Evolutionary conservation across 371 early-diverging fungal species (phyloP).

Genomic region (Blastocladiella emersonii): DNA sequence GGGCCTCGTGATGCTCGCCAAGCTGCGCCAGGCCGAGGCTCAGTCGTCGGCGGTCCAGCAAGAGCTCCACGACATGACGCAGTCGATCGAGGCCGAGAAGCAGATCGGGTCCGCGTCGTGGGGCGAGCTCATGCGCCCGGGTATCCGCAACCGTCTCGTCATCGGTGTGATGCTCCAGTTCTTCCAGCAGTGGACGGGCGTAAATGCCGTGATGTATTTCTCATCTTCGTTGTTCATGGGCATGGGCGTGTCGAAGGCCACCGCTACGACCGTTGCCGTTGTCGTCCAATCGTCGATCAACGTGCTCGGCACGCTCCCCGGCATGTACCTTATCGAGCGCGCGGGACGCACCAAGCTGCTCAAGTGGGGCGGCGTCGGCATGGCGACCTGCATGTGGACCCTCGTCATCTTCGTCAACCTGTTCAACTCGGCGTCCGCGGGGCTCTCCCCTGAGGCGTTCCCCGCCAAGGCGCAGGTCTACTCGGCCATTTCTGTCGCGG

Average conservation of each 20-base stretch:
- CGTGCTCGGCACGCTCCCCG: slow-evolving; percentile 30
- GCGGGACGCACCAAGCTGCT: slow-evolving; percentile 26
- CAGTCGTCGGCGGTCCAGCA: slow-evolving; percentile 34
- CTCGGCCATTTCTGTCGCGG: too few relatives aligned
- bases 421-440: not conserved
- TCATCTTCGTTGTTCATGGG: too few relatives aligned
- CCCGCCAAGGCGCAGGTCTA: too few relatives aligned
- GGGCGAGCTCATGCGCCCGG: slow-evolving; percentile 47
- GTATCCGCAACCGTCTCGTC: slow-evolving; percentile 39
- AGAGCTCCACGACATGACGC: slow-evolving; percentile 60
- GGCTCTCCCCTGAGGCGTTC: too few relatives aligned
- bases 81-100: slow-evolving; percentile 45
- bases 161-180: slow-evolving; percentile 54
- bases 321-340: slow-evolving; percentile 29
- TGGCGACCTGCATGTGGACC: slow-evolving; percentile 11
- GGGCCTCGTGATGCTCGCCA: slow-evolving; percentile 49
- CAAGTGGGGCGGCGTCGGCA: slow-evolving; percentile 22
- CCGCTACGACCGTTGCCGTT: slow-evolving; percentile 1
- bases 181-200: too few relatives aligned
- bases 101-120: slow-evolving; percentile 49
- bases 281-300: slow-evolving; percentile 15
- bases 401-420: slow-evolving; percentile 8
- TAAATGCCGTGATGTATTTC: too few relatives aligned
- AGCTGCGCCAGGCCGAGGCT: slow-evolving; percentile 44
- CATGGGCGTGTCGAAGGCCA: not conserved